Evolutionary conservation across 192 early-diverging fungal genomes (phyloP).

Genomic region (Jimgerdemannia flammicorona): DNA sequence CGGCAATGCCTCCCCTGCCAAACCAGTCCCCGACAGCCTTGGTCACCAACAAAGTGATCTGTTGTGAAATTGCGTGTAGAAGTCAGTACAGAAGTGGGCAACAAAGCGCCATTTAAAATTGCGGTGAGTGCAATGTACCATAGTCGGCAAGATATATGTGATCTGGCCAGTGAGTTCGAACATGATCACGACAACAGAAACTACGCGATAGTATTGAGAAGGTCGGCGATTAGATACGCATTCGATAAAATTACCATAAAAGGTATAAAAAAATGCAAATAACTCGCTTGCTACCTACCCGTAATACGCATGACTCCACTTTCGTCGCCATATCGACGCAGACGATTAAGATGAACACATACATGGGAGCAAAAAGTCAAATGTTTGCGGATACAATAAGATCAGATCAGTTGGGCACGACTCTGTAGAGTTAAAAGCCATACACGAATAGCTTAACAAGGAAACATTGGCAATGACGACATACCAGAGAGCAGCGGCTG

Average conservation of each 20-base stretch:
- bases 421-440: no score
- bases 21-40: constrained; percentile 72
- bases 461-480: neutral
- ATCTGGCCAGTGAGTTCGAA: constrained; percentile 97
- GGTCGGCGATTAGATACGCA: constrained; percentile 13
- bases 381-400: neutral
- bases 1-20: constrained; percentile 70
- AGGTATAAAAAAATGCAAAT: constrained; percentile 7
- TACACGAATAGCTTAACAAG: no score
- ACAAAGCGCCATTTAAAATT: constrained; percentile 5
- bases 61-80: neutral
- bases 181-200: constrained; percentile 95
- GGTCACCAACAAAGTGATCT: constrained; percentile 75
- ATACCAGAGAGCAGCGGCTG: constrained; percentile 72
- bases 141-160: constrained; percentile 91
- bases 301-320: constrained; percentile 90
- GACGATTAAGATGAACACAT: constrained; percentile 12
- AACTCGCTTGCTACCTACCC: constrained; percentile 14
- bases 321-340: neutral
- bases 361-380: neutral
- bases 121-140: constrained; percentile 43
- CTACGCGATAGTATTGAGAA: constrained; percentile 26
- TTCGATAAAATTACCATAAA: no score
- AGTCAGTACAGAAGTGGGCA: neutral
- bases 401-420: no score